Evolutionary conservation across 352 stramenopile genomes (phyloP).

Genomic region (Globisporangium spinosum): DNA sequence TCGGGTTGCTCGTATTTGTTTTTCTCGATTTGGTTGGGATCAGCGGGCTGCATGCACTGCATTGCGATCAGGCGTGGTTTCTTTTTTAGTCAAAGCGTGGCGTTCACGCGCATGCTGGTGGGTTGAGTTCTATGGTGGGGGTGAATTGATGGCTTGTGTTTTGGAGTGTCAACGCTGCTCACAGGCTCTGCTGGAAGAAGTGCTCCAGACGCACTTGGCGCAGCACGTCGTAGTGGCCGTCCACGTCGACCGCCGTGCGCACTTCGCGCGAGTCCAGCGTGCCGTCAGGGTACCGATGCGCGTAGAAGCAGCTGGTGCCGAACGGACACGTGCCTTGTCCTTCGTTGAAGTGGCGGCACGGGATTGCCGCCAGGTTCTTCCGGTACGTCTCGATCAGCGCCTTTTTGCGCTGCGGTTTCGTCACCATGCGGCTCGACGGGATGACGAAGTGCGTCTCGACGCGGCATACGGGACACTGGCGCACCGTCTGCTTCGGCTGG

Average conservation of each 20-base stretch:
- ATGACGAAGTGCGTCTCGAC: conserved; percentile 83
- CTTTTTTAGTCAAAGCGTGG: not conserved
- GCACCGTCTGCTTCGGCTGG: conserved; percentile 75
- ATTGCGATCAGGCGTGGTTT: not conserved
- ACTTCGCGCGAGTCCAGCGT: conserved; percentile 55
- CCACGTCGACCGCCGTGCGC: conserved; percentile 63
- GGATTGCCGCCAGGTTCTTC: conserved; percentile 70
- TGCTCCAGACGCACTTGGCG: conserved; percentile 68
- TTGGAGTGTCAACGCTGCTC: not conserved
- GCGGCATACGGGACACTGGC: conserved; percentile 73
- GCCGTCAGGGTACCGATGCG: conserved; percentile 66
- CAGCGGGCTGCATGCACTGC: not conserved
- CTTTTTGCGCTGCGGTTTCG: conserved; percentile 57
- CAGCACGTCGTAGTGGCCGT: conserved; percentile 76
- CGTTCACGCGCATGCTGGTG: not conserved
- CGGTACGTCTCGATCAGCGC: conserved; percentile 67
- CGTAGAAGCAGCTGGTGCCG: conserved; percentile 86
- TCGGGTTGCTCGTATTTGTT: not conserved
- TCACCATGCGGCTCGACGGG: conserved; percentile 79
- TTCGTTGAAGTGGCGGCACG: conserved; percentile 82
- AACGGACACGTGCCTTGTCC: conserved; percentile 81
- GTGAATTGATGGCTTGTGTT: not conserved
- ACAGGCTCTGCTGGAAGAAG: conserved; percentile 40
- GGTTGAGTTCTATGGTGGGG: not conserved
- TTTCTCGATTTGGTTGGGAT: not conserved